Percentiles rank a stretch among this genome's conserved stretches.
Conservation (phyloP, 805 yeast genomes). For the Metschnikowia reukaufii region DNA sequence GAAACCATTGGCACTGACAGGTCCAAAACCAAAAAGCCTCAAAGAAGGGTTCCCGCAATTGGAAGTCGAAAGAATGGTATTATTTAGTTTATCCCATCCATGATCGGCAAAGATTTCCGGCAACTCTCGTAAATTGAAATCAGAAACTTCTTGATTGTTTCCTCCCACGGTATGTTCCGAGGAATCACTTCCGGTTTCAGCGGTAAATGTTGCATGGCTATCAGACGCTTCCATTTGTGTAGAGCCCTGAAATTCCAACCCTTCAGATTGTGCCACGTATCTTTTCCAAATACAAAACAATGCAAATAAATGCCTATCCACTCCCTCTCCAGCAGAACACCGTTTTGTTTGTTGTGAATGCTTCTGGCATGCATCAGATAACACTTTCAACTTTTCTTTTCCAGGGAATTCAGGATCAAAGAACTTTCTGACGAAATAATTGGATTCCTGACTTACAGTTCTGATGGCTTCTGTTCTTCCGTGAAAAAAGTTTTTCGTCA, state of each 20-base stretch:
- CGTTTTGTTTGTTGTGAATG: slow-evolving; percentile 69
- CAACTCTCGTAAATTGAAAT: slow-evolving; percentile 33
- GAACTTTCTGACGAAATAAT: slow-evolving; percentile 78
- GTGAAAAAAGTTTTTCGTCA: slow-evolving; percentile 85
- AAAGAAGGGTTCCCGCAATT: slow-evolving; percentile 64
- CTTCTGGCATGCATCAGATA: slow-evolving; percentile 66
- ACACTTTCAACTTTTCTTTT: slow-evolving; percentile 55
- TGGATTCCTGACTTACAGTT: slow-evolving; percentile 78
- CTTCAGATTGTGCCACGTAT: slow-evolving; percentile 38
- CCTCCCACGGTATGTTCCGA: slow-evolving; percentile 35
- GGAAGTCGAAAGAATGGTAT: slow-evolving; percentile 60
- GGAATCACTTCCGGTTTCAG: slow-evolving; percentile 18
- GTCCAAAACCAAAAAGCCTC: slow-evolving; percentile 59
- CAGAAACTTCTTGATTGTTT: slow-evolving; percentile 17
- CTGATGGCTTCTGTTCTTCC: slow-evolving; percentile 94
- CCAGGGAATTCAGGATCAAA: slow-evolving; percentile 64
- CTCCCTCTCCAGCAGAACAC: slow-evolving; percentile 80
- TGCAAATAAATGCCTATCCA: slow-evolving; percentile 88
- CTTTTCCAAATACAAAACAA: slow-evolving; percentile 84
- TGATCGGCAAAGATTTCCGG: slow-evolving; percentile 80
- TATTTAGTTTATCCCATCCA: slow-evolving; percentile 86
- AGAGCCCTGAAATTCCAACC: neutral
- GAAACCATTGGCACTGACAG: slow-evolving; percentile 57
- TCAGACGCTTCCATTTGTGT: slow-evolving; percentile 14
- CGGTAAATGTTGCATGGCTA: slow-evolving; percentile 7